A percentile compares a stretch with the other conserved stretches of the same genome.
Evolutionary conservation across 257 asterid genomes (phyloP).

Genomic region (Osmanthus fragrans): DNA sequence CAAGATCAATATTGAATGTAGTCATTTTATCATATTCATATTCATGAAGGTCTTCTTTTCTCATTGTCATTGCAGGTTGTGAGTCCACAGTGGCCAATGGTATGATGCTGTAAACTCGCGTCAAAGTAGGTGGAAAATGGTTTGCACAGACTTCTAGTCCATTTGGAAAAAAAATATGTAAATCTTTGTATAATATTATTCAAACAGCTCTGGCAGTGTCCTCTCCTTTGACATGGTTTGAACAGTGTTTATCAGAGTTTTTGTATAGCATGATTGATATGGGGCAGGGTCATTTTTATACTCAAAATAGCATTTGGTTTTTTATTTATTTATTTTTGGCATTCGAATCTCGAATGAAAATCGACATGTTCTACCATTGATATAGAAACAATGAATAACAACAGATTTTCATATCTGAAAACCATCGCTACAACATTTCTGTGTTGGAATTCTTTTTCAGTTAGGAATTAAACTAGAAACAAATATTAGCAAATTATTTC

Average conservation of each 20-base stretch:
- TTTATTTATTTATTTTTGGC: no score
- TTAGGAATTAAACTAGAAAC: not conserved
- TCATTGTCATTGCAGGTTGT: constrained; percentile 60
- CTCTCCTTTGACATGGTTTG: not conserved
- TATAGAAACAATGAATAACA: not conserved
- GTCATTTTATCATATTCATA: not conserved
- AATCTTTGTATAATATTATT: not conserved
- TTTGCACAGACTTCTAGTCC: not conserved
- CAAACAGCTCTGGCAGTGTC: not conserved
- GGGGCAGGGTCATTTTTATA: no score
- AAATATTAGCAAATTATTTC: not conserved
- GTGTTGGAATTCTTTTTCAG: not conserved
- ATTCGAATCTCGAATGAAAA: no score
- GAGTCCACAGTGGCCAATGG: constrained; percentile 91
- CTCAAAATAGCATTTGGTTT: no score
- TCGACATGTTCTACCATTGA: not conserved
- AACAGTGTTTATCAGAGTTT: not conserved
- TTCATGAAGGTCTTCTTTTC: constrained; percentile 2
- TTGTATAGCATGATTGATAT: no score
- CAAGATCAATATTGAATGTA: not conserved
- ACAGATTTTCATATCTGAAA: no score
- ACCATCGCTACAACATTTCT: no score
- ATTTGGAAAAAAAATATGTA: no score
- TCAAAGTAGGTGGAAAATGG: not conserved
- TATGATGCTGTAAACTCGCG: constrained; percentile 8